phyloP scores from a whole-genome alignment of 257 asterid genomes.

The Ballota nigra region DNA sequence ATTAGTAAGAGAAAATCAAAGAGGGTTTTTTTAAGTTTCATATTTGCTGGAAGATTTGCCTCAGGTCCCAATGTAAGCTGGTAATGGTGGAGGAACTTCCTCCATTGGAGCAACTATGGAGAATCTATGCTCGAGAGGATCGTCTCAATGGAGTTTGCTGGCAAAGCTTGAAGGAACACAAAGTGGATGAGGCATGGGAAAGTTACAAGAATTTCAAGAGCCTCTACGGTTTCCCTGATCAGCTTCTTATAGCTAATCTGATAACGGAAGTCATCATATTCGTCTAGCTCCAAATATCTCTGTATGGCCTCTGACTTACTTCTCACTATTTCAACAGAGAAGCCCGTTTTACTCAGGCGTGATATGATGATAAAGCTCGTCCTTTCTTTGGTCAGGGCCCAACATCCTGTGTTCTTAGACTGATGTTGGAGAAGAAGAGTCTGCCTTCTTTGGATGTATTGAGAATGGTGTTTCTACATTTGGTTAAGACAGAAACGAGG shows the following conservation, averaged over 20 bases:
- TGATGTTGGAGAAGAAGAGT: constrained; percentile 48
- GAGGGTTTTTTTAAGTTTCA: constrained; percentile 26
- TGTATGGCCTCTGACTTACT: constrained; percentile 58
- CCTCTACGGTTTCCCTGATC: constrained; percentile 65
- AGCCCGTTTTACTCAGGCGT: constrained; percentile 40
- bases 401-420: constrained; percentile 52
- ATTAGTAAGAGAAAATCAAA: constrained; percentile 24
- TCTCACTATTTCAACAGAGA: constrained; percentile 48
- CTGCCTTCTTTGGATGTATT: constrained; percentile 54
- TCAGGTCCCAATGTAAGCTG: constrained; percentile 1
- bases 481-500: constrained; percentile 70
- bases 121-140: constrained; percentile 33
- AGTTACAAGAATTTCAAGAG: constrained; percentile 57
- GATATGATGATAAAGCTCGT: constrained; percentile 56
- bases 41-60: constrained; percentile 27
- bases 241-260: constrained; percentile 40
- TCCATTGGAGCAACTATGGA: constrained; percentile 28
- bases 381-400: constrained; percentile 67
- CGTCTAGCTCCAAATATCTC: constrained; percentile 56
- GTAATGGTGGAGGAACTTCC: constrained; percentile 26
- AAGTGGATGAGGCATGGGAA: constrained; percentile 67
- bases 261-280: constrained; percentile 62
- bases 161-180: constrained; percentile 59
- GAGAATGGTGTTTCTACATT: constrained; percentile 51
- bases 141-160: constrained; percentile 41